Conservation (phyloP, 306 rosid species). For the Prinsepia uniflora region DNA sequence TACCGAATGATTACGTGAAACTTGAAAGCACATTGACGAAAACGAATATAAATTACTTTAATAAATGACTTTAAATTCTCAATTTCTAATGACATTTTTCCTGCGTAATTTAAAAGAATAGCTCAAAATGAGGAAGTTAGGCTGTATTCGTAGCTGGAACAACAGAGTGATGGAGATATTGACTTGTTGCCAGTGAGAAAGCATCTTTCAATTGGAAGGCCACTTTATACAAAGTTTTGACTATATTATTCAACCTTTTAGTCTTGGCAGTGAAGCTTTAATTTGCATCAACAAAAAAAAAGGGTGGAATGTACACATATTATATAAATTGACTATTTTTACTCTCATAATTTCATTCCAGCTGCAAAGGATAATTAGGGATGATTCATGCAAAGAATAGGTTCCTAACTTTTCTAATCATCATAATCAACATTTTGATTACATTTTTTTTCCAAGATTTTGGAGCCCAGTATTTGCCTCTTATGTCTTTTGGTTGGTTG, state of each 20-base stretch:
- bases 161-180: slow-evolving; percentile 2
- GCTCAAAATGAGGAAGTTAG: too few species aligned
- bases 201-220: slow-evolving; percentile 6
- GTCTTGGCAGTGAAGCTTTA: neutral
- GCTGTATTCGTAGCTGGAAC: slow-evolving; percentile 12
- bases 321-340: neutral
- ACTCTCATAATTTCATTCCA: slow-evolving; percentile 5
- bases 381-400: slow-evolving; percentile 1
- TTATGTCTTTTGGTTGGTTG: neutral
- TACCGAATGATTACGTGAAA: too few species aligned
- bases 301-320: neutral
- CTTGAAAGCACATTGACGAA: too few species aligned
- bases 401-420: neutral
- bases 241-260: neutral
- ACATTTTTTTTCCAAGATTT: neutral
- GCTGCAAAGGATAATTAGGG: slow-evolving; percentile 16
- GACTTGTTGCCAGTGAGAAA: slow-evolving; percentile 5
- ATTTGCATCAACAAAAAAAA: neutral
- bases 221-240: slow-evolving; percentile 10
- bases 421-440: slow-evolving; percentile 10
- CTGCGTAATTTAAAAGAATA: too few species aligned
- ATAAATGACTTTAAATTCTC: too few species aligned
- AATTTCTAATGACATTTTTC: too few species aligned
- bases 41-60: too few species aligned
- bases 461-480: slow-evolving; percentile 13